phyloP scores from a whole-genome alignment of 129 eudicot genomes.

The Arctium minus region DNA sequence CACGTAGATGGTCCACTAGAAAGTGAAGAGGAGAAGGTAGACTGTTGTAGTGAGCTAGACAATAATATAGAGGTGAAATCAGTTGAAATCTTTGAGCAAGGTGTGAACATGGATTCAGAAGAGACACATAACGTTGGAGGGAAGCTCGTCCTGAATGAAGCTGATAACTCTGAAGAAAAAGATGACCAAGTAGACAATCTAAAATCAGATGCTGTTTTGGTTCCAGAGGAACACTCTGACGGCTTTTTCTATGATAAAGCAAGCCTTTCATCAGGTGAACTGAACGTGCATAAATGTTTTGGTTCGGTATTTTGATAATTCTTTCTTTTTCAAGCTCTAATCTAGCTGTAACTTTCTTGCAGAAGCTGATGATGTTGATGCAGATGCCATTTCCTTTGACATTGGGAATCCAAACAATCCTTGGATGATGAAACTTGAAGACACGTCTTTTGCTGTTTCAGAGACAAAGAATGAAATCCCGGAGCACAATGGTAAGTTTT shows the following conservation, averaged over 20 bases:
- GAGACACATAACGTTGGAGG: neutral
- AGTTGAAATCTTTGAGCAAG: neutral
- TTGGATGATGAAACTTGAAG: neutral
- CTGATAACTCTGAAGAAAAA: neutral
- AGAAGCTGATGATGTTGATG: conserved; percentile 1
- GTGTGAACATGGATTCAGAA: neutral
- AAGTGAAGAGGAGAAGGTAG: conserved; percentile 1
- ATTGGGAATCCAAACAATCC: neutral
- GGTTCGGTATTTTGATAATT: neutral
- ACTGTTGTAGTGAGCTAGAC: neutral
- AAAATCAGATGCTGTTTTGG: neutral
- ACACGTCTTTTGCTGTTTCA: neutral
- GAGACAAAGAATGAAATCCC: neutral
- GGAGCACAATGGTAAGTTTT: conserved; percentile 12
- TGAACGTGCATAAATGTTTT: neutral
- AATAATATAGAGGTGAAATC: neutral
- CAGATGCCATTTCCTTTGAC: conserved; percentile 4
- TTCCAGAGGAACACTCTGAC: conserved; percentile 15
- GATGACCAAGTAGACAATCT: neutral
- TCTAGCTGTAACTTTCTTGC: neutral
- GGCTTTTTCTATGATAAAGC: neutral
- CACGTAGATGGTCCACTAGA: neutral
- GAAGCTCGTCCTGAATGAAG: neutral
- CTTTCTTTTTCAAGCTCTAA: neutral
- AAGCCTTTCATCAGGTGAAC: conserved; percentile 3